Base-by-base conservation (phyloP, 129 eudicot genomes). In the Lactuca saligna region DNA sequence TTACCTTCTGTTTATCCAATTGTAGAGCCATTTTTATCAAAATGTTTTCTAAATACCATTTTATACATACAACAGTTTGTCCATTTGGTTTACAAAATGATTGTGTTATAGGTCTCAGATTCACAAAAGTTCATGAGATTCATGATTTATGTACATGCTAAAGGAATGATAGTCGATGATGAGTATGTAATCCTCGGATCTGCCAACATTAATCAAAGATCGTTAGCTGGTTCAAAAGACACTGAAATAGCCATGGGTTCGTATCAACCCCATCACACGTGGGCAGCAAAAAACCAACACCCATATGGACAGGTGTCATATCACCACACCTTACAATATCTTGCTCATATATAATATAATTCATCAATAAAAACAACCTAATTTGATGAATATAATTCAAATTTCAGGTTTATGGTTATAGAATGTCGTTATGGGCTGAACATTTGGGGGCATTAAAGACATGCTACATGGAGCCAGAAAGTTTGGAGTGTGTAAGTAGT, bases 231-330 rank as follows among this genome's bases (percentile, higher is more conserved):
- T 55, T 73, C 98, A 15, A 91, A 91, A 74, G 98, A 91, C 79
- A 91, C 96, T 2, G 98, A 91, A 79, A 91, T 91, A 82, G 98
- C 98, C 29, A 91, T 91, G 96, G 98, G 96, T 71, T 84, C 94
- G 39, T 91, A 91, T 82, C 97, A 91, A 68, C 97, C 91, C 31
- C 90, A 87, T 77, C 90, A 87, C 56, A 82, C 91, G 5, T 85
- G 88, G 95, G 85, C 83, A 31, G 48, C 46, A 44, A 91, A 81
- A 75, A 82, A 81, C 48, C 78, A 69, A 13, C 93, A 75, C 79
- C 98, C 98, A 25, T 70, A 48, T 44, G 98, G 98, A 80, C 94
- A 91, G 96, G 97, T 91, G 4, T 8, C 14, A 8, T 25, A 25
- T 25, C 29, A 25, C 29, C 29, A 25, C 29, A 25, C 29, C 29